These are phyloP conservation scores for Dothideomycetidae sp. DNA, from an alignment of 2,329 filamentous ascomycete species.

Conservation along the genomic window DNA sequence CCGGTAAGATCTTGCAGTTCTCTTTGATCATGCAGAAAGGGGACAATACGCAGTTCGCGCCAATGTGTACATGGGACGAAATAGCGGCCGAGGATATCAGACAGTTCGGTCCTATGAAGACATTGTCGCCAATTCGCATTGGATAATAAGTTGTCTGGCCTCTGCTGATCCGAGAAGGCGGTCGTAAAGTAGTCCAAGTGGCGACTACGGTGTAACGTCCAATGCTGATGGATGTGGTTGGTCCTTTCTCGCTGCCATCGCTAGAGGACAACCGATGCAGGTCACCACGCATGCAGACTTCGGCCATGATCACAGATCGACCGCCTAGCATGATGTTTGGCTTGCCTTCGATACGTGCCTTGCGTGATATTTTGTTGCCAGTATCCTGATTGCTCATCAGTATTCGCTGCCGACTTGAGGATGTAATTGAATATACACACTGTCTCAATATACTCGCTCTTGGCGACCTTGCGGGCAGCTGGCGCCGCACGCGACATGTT, in stretches of 20 bases:
- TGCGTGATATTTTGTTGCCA: conserved; percentile 94
- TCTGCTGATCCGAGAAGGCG: conserved; percentile 69
- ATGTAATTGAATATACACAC: conserved; percentile 40
- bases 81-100: conserved; percentile 74
- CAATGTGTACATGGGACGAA: conserved; percentile 76
- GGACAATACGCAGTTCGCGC: conserved; percentile 59
- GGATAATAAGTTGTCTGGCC: conserved; percentile 68
- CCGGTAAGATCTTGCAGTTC: conserved; percentile 75
- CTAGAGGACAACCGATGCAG: conserved; percentile 42
- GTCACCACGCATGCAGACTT: conserved; percentile 87
- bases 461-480: conserved; percentile 44
- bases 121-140: conserved; percentile 85
- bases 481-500: conserved; percentile 30
- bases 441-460: conserved; percentile 94
- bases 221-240: conserved; percentile 56
- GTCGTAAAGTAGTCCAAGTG: conserved; percentile 61
- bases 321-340: conserved; percentile 97
- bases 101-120: conserved; percentile 57
- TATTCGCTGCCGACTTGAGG: background rate
- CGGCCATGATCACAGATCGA: conserved; percentile 84
- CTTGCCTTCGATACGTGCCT: conserved; percentile 80
- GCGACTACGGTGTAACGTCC: conserved; percentile 86
- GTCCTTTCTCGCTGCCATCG: conserved; percentile 19
- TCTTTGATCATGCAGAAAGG: conserved; percentile 90
- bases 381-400: conserved; percentile 56